A percentile compares a stretch with the other conserved stretches of the same genome.
Conservation (phyloP, 75 land plant species). For the Azolla pinnata region DNA sequence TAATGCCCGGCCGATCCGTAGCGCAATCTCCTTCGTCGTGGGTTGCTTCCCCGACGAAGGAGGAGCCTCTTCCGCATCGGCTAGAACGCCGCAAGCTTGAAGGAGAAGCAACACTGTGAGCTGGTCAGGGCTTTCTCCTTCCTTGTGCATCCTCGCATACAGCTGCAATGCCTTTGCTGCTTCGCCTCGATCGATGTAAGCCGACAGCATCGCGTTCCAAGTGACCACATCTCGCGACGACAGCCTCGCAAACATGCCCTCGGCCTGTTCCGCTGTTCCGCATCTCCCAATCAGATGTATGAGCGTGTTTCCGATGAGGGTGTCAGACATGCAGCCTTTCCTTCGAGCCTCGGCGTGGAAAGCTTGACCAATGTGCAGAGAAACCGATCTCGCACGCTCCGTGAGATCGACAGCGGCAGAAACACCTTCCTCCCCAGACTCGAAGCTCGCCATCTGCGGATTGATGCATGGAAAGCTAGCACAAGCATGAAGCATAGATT, state of each 20-base stretch:
- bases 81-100: constrained; percentile 19
- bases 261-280: neutral
- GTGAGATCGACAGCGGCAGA: neutral
- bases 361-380: neutral
- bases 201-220: constrained; percentile 14
- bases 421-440: constrained; percentile 19
- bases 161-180: constrained; percentile 7
- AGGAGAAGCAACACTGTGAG: constrained; percentile 38
- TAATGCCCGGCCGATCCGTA: constrained; percentile 2
- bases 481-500: no score
- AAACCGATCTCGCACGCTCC: constrained; percentile 19
- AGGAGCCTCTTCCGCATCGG: neutral
- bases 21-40: neutral
- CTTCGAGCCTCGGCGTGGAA: neutral
- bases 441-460: no score
- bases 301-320: constrained; percentile 10
- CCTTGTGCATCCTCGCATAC: neutral
- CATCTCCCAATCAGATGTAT: constrained; percentile 12
- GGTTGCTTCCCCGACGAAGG: neutral
- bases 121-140: constrained; percentile 26
- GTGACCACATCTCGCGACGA: constrained; percentile 9
- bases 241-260: constrained; percentile 10
- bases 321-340: neutral
- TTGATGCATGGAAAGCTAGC: no score
- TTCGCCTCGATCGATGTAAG: constrained; percentile 7